Evolutionary conservation across 2,329 filamentous ascomycete genomes (phyloP).

Genomic region (Blastomyces silverae): DNA sequence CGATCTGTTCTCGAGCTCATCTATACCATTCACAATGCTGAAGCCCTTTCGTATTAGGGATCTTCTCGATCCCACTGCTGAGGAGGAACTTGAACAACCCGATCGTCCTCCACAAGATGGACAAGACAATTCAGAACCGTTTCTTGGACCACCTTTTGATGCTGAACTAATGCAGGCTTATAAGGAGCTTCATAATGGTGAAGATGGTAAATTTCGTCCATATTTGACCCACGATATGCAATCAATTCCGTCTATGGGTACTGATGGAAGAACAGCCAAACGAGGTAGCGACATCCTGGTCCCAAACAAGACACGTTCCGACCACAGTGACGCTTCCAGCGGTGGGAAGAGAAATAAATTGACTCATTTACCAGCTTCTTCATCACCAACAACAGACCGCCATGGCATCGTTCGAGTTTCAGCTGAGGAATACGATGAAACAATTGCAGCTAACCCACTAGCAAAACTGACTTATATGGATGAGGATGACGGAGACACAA

Average conservation of each 20-base stretch:
- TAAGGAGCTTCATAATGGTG: neutral
- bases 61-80: constrained; percentile 22
- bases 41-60: constrained; percentile 39
- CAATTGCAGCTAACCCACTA: constrained; percentile 37
- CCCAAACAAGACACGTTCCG: neutral
- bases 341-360: neutral
- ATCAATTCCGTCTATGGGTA: neutral
- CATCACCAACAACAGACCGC: constrained; percentile 16
- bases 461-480: constrained; percentile 42
- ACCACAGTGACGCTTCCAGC: neutral
- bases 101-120: neutral
- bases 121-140: neutral
- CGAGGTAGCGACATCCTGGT: neutral
- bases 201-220: constrained; percentile 2
- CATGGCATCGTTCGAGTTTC: constrained; percentile 38
- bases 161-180: neutral
- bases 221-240: neutral
- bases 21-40: constrained; percentile 28
- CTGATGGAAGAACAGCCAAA: neutral
- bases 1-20: neutral
- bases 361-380: constrained; percentile 1
- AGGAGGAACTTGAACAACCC: neutral
- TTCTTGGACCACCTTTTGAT: neutral
- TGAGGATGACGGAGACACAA: constrained; percentile 42
- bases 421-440: constrained; percentile 39